phyloP scores from a whole-genome alignment of 495 filamentous ascomycete genomes.

The Hypoxylon intermedium region DNA sequence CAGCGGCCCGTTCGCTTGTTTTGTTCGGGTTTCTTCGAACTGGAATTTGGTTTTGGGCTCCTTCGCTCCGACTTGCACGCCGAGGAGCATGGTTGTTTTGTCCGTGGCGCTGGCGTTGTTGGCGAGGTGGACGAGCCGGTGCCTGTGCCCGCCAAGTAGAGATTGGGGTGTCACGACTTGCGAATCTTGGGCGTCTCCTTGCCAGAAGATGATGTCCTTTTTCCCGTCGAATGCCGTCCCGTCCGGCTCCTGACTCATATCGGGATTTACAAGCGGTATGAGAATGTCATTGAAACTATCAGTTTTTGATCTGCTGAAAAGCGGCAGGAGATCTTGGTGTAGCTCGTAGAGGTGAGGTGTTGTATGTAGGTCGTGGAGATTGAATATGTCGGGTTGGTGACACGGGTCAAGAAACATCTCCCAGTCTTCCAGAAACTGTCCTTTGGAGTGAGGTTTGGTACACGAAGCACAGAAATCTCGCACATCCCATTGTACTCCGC shows the following conservation, averaged over 20 bases:
- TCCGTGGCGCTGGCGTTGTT: constrained; percentile 57
- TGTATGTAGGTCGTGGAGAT: constrained; percentile 74
- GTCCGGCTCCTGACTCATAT: constrained; percentile 64
- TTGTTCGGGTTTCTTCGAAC: constrained; percentile 43
- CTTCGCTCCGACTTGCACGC: constrained; percentile 19
- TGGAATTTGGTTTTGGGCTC: constrained; percentile 37
- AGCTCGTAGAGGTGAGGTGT: constrained; percentile 68
- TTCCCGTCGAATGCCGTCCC: constrained; percentile 60
- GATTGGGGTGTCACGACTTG: constrained; percentile 45
- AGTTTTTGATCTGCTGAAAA: constrained; percentile 77
- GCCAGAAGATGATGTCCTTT: constrained; percentile 66
- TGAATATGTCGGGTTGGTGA: constrained; percentile 79
- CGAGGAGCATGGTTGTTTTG: constrained; percentile 49
- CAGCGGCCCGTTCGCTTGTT: constrained; percentile 46
- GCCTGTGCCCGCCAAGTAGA: constrained; percentile 53
- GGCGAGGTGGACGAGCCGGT: constrained; percentile 67
- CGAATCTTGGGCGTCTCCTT: constrained; percentile 53
- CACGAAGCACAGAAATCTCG: constrained; percentile 68
- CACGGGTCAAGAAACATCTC: constrained; percentile 70
- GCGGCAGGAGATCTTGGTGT: constrained; percentile 67
- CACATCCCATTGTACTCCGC: constrained; percentile 58
- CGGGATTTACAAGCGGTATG: constrained; percentile 78
- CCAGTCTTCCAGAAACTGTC: constrained; percentile 71
- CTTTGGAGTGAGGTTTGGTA: constrained; percentile 69
- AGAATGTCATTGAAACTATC: constrained; percentile 73